Base-by-base conservation (phyloP, 345 rosid species). In the Excoecaria cochinchinensis region DNA sequence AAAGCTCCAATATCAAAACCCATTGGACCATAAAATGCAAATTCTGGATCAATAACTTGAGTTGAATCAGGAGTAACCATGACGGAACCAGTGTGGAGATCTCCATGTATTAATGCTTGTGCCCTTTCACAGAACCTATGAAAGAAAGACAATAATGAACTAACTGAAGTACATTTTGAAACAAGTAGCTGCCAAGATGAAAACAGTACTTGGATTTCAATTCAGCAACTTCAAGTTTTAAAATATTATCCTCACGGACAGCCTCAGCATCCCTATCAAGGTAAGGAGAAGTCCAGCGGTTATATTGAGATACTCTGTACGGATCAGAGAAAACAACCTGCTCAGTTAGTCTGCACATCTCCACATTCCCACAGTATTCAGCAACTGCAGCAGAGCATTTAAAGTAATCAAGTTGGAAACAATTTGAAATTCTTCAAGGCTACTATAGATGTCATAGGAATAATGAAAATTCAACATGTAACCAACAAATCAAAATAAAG, bases 241-340 rank as follows among this genome's bases (percentile, higher is more conserved):
- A 82, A 44, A 57, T 25, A 50, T 85, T 87, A 74, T 95, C 97
- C 76, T 89, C 86, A 4, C 92, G 90, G 15, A 91, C 88, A 77
- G 97, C 90, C 78, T 85, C 88, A 3, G 94, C 95, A 79, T 91
- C 99, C 36, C 4, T 83, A 77, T 95, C 98, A 46, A 95, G 98
- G 81, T 83, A 87, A 70, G 97, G 98, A 39, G 98, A 86, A 79
- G 88, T 91, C 90, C 97, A 89, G 55, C 44, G 91, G 71, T 95
- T 95, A 78, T 84, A 87, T 55, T 90, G 69, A 15, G 98, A 91
- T 44, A 89, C 80, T 82, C 85, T 90, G 75, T 95, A 95, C 1
- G 97, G 99, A 71, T 95, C 98, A 24, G 98, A 93, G 77, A 95
- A 95, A 81, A 93, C 94, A 73, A 95, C 97, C 81, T 91, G 97